Base-by-base conservation (phyloP, 768 basidiomycete genomes). In the Epithele typhae region DNA sequence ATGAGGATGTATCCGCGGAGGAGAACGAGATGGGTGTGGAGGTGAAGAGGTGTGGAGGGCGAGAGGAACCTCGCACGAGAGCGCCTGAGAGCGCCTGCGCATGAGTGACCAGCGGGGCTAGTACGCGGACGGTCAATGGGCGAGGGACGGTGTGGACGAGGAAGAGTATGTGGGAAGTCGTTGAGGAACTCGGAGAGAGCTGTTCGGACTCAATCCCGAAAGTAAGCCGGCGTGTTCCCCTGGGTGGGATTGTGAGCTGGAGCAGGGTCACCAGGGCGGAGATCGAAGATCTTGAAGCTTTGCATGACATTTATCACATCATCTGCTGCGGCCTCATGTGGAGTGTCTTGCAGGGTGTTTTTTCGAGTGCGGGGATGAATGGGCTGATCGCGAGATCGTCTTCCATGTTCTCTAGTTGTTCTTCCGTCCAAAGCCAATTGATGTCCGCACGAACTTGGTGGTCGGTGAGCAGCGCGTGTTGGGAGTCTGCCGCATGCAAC, bases 1-100 rank as follows among this genome's bases (percentile, higher is more conserved):
- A 92, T 68, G 14, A 91, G 70, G 41, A 92, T 74, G 56, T 88
- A 91, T 3, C 85, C 85, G 17, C 85, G 79, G 33, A 92, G 69
- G 37, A 92, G 71, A 21, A 68, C 56, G 23, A 90, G 74, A 54
- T 91, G 89, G 1, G 78, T 68, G 38, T 73, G 77, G 30, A 92
- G 69, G 53, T 83, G 80, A 41, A 92, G 79, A n/a, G 75, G 73
- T 7, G 79, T 79, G 2, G 76, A 64, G 0, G 79, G 74, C 11
- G 78, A 71, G 9, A 92, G 71, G 60, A 92, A 81, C 7, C 87
- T 69, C 1, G 70, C 67, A 94, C 72, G 3, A 93, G 74, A 8
- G 84, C 75, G 9, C 70, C 68, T 0, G 89, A 87, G 41, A 94
- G 73, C 6, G 69, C 71, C 34, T 75, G 69, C n/a, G 79, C 78